Conservation (phyloP, 495 filamentous ascomycete species). For the Penicillium coffeae region DNA sequence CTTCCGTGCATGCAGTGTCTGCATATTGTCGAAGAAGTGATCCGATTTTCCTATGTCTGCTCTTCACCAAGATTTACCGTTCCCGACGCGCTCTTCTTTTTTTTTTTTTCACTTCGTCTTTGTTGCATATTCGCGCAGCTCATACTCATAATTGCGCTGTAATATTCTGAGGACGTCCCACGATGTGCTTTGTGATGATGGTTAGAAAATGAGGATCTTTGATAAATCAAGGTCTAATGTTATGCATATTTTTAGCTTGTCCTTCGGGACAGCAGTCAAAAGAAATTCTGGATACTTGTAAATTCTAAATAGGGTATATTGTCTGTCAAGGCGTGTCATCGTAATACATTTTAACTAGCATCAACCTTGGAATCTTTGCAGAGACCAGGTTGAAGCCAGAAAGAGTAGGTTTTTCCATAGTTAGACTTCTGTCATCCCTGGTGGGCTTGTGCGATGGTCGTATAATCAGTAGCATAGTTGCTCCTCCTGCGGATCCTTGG, state of each 20-base stretch:
- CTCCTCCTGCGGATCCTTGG: constrained; percentile 61
- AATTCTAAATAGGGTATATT: too few species aligned
- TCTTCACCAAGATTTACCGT: constrained; percentile 14
- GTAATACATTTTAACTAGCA: too few species aligned
- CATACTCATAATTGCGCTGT: constrained; percentile 29
- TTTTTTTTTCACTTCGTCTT: constrained; percentile 17
- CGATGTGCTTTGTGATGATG: constrained; percentile 17
- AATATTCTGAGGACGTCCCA: constrained; percentile 15
- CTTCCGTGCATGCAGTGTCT: background rate
- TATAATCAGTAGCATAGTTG: constrained; percentile 10
- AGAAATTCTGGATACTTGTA: too few species aligned
- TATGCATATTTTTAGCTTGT: constrained; percentile 52
- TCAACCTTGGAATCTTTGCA: too few species aligned
- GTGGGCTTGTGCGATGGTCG: background rate
- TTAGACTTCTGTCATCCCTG: too few species aligned
- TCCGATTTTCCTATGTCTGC: background rate
- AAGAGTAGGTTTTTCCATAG: too few species aligned
- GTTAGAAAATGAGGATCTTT: constrained; percentile 17
- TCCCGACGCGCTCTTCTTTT: constrained; percentile 11
- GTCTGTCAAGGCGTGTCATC: too few species aligned
- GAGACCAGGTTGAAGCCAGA: too few species aligned
- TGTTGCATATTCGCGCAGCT: constrained; percentile 28
- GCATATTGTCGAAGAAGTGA: background rate
- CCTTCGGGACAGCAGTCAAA: constrained; percentile 45
- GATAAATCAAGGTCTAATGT: constrained; percentile 21